Base-by-base conservation (phyloP, 2,329 filamentous ascomycete genomes). In the Ophiostoma montium region DNA sequence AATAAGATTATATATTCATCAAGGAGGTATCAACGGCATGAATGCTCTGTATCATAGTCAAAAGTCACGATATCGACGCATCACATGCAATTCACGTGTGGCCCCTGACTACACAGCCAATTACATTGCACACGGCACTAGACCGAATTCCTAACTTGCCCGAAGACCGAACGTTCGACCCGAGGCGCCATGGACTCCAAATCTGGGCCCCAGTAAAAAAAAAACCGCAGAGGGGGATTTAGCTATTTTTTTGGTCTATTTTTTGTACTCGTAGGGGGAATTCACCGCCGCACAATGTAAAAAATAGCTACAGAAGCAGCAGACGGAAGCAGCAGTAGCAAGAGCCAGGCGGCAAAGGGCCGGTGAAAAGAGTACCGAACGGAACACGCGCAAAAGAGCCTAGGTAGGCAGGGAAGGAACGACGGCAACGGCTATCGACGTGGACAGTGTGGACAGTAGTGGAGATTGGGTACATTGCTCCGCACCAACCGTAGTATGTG, bases 91-190 rank as follows among this genome's bases (percentile, higher is more conserved):
- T 27, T 5, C 23, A 27, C 23, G 23, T 27, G 23, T 27, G 23
- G 35, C 35, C 15, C 18, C 21, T 41, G 21, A 11, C 3, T 27
- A 8, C 23, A 5, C 3, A 12, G 33, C 50, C 50, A 52, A 52
- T 52, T 47, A 49, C 18, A 52, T 18, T 6, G 43, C 19, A 8
- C 11, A 33, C 4, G 12, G 31, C 21, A 33, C 47, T 21, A 19
- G 48, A 33, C 35, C 27, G 33, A 30, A 50, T 53, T 54, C 54
- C 52, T 54, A 54, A 50, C 52, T 49, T 46, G 48, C 46, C 52
- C 52, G 54, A 55, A 43, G 50, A 44, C 50, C 52, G 52, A 50
- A 39, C 44, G 35, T 47, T 49, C 47, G 51, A 42, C 35, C 50
- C 48, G 52, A 52, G 27, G 23, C 19, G 27, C 42, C 30, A 33